phyloP scores from a whole-genome alignment of 1,139 yeast genomes.

The Diutina rugosa region DNA sequence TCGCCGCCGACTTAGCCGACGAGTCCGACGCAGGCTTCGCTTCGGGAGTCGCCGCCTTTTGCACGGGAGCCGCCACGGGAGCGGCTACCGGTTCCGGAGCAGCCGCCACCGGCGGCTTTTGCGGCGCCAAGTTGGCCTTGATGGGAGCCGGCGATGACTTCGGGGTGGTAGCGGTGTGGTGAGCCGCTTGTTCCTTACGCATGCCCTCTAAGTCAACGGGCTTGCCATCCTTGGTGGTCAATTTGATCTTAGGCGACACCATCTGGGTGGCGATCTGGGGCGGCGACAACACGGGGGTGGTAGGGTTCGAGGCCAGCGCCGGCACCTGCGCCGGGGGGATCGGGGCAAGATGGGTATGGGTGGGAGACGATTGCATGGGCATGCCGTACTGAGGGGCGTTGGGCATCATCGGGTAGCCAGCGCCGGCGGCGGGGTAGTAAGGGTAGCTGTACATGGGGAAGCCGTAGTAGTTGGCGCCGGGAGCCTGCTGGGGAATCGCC shows the following conservation, averaged over 20 bases:
- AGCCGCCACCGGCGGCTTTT: background rate
- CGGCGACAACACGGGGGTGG: slow-evolving; percentile 1
- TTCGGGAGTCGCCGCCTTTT: slow-evolving; percentile 5
- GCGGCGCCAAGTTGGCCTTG: background rate
- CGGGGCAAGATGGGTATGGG: slow-evolving; percentile 2
- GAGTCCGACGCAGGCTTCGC: slow-evolving; percentile 8
- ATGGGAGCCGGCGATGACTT: slow-evolving; percentile 6
- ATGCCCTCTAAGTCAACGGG: slow-evolving; percentile 33
- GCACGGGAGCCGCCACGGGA: slow-evolving; percentile 7
- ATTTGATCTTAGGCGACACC: slow-evolving; percentile 14
- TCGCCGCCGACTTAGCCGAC: slow-evolving; percentile 7
- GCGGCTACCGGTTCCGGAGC: slow-evolving; percentile 4
- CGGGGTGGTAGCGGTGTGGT: slow-evolving; percentile 10
- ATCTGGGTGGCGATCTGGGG: slow-evolving; percentile 4
- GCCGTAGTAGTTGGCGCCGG: slow-evolving; percentile 1
- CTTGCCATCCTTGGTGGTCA: slow-evolving; percentile 36
- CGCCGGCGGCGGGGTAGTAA: slow-evolving; percentile 6
- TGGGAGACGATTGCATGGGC: background rate
- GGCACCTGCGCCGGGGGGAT: slow-evolving; percentile 9
- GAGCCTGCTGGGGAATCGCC: background rate
- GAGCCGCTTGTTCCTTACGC: slow-evolving; percentile 12
- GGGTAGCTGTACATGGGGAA: slow-evolving; percentile 8
- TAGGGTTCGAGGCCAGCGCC: slow-evolving; percentile 7
- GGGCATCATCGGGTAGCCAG: slow-evolving; percentile 6
- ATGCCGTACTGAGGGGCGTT: background rate